Evolutionary conservation across 1,284 basidiomycete genomes (phyloP).

Genomic region (Trichosporon coremiiforme): DNA sequence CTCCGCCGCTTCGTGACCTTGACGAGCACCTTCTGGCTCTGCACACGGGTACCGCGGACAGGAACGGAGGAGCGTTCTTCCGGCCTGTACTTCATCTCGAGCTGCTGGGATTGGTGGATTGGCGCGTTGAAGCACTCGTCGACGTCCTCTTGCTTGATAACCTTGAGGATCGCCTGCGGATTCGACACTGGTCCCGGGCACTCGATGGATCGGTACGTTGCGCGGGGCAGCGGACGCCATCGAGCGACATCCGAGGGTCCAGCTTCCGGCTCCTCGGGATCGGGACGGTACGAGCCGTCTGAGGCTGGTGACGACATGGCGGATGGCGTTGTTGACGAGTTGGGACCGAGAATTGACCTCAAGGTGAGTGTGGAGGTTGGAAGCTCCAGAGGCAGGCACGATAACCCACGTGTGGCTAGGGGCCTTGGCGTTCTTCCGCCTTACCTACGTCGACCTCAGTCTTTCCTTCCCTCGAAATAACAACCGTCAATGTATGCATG

Average conservation of each 20-base stretch:
- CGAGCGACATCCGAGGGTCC: conserved; percentile 49
- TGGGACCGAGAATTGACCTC: neutral
- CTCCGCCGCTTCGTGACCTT: conserved; percentile 66
- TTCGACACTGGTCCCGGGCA: conserved; percentile 79
- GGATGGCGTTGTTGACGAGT: conserved; percentile 15
- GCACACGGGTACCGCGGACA: conserved; percentile 72
- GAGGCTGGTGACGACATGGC: conserved; percentile 17
- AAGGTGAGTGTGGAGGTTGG: neutral
- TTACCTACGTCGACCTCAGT: neutral
- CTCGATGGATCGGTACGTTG: conserved; percentile 76
- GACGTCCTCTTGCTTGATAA: conserved; percentile 71
- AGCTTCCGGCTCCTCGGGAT: neutral
- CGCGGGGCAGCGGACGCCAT: conserved; percentile 63
- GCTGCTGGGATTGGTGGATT: conserved; percentile 48
- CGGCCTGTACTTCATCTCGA: conserved; percentile 74
- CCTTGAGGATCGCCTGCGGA: conserved; percentile 62
- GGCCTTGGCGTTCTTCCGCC: neutral
- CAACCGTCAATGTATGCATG: neutral
- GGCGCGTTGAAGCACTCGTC: conserved; percentile 66
- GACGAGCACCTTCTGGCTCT: conserved; percentile 75
- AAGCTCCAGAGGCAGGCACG: conserved; percentile 1
- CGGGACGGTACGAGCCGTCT: conserved; percentile 7
- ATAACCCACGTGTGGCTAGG: neutral
- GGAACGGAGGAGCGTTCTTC: conserved; percentile 77
- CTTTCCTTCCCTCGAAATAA: neutral